Base-by-base conservation (phyloP, 1,284 basidiomycete species). In the Kwoniella shivajii region DNA sequence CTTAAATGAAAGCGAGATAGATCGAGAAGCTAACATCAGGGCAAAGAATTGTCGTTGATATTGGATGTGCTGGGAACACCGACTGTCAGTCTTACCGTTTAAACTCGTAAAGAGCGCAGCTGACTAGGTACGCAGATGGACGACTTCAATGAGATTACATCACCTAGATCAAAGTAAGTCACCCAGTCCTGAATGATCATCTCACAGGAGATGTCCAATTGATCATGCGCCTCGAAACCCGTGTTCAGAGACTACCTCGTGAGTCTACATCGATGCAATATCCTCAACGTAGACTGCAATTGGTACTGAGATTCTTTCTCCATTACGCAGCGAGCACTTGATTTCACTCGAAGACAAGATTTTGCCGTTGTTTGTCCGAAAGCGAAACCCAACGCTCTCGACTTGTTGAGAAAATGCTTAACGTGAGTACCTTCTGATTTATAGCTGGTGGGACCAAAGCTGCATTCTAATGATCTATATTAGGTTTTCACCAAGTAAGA, bases 361-460 rank as follows among this genome's bases (percentile, higher is more conserved):
- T 89, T 96, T 65, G 74, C 80, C 38, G 76, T 82, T 44, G 81
- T 95, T 59, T 92, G 92, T 72, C 87, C 88, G 0, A 86, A 85
- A 51, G 90, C 91, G 13, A 92, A 90, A 68, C 89, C 90, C 3
- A 78, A 89, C 77, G 93, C 92, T 1, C 83, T 95, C 41, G 93
- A 98, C 75, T 82, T 99, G 54, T 83, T 97, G 82, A 90, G 91
- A 73, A 86, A 87, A 66, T 91, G 88, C 64, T 79, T 92, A 50
- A 92, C 90, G n/a, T 92, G 57, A 56, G 73, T 60, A 18, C 27
- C 11, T 22, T 6, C 29, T 37, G n/a, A 4, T 45, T 5, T 14
- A 14, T 22, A 0, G 2, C 10, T 5, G 1, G 13, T 36, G 16
- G 7, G 45, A 31, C 43, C 51, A 6, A 46, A 10, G 11, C 51